Conservation (phyloP, 495 filamentous ascomycete genomes). For the Penicillium canariense region DNA sequence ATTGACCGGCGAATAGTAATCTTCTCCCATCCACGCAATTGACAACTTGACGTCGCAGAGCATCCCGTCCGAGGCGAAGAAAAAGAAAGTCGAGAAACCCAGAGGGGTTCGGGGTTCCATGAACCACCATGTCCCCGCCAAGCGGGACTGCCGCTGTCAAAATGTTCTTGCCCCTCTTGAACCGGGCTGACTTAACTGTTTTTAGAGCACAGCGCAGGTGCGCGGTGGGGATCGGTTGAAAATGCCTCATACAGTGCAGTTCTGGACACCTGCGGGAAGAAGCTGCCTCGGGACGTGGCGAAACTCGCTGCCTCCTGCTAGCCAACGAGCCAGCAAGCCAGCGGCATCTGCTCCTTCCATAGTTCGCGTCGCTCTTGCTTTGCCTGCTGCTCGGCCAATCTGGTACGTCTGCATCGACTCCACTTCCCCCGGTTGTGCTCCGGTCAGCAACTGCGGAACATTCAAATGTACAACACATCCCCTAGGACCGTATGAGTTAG, state of each 20-base stretch:
- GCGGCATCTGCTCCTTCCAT: not conserved
- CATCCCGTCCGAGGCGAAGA: not conserved
- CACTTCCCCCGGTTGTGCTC: constrained; percentile 30
- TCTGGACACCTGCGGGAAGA: not conserved
- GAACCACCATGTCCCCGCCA: constrained; percentile 5
- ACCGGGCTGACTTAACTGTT: constrained; percentile 8
- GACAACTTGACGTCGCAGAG: not conserved
- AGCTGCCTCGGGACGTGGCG: too few species aligned
- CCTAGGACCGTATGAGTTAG: not conserved
- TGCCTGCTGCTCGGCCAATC: not conserved
- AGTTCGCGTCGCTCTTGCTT: not conserved
- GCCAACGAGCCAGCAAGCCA: not conserved
- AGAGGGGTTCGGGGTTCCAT: not conserved
- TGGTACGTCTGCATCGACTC: constrained; percentile 4
- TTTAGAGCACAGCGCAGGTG: constrained; percentile 8
- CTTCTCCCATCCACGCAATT: not conserved
- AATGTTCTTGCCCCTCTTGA: not conserved
- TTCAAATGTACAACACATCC: not conserved
- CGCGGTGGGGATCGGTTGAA: constrained; percentile 11
- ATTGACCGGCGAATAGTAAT: not conserved
- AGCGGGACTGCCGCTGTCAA: constrained; percentile 18
- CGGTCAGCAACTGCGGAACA: constrained; percentile 17
- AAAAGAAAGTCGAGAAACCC: not conserved
- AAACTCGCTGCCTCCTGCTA: not conserved
- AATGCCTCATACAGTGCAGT: constrained; percentile 23